A percentile compares a stretch with the other conserved stretches of the same genome.
These are phyloP conservation scores for Agaricus blazei DNA, from an alignment of 768 basidiomycete species.

Conservation along the genomic window DNA sequence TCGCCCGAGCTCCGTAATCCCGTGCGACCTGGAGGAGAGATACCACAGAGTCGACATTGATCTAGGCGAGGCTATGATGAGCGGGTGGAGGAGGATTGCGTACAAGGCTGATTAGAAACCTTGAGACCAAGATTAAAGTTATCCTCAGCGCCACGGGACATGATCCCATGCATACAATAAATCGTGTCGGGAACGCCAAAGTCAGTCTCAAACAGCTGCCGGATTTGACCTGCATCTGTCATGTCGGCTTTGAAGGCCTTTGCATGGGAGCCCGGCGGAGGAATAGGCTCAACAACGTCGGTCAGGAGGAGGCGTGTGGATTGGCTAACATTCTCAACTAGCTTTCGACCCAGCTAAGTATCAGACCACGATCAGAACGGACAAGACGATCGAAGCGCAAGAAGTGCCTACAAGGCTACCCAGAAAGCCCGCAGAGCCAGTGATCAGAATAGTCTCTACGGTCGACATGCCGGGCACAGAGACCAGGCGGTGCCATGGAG, in stretches of 20 bases:
- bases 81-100: background rate
- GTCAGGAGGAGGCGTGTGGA: conserved; percentile 43
- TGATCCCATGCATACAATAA: conserved; percentile 55
- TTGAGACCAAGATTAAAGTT: conserved; percentile 52
- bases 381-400: background rate
- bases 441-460: conserved; percentile 33
- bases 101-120: conserved; percentile 16
- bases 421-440: conserved; percentile 39
- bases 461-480: background rate
- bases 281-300: conserved; percentile 39
- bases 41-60: conserved; percentile 56
- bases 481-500: too few relatives aligned
- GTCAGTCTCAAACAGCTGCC: conserved; percentile 32
- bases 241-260: conserved; percentile 35
- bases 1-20: conserved; percentile 16
- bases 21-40: conserved; percentile 33
- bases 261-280: conserved; percentile 21
- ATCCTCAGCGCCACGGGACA: conserved; percentile 60
- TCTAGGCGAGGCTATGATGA: conserved; percentile 20
- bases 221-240: conserved; percentile 28
- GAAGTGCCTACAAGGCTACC: conserved; percentile 29
- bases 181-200: conserved; percentile 37
- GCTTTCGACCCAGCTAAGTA: conserved; percentile 28
- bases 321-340: conserved; percentile 23
- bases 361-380: background rate